phyloP scores from a whole-genome alignment of 176 grass and related monocot genomes.

The Eragrostis nindensis region DNA sequence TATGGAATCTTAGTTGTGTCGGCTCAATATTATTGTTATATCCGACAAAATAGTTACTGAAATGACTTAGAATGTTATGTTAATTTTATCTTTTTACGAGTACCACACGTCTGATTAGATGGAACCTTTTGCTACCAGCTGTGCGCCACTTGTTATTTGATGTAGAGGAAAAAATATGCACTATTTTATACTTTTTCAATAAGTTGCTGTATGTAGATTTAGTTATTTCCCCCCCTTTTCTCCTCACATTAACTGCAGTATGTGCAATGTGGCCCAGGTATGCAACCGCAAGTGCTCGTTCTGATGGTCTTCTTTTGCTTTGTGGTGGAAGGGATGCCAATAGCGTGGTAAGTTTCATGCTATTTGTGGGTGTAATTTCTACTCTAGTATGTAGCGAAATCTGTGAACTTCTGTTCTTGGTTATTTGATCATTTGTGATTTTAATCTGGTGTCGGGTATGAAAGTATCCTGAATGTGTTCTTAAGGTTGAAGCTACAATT shows the following conservation, averaged over 20 bases:
- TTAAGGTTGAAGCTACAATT: conserved; percentile 10
- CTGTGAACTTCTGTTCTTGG: not conserved
- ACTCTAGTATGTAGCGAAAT: not conserved
- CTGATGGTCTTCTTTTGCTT: conserved; percentile 95
- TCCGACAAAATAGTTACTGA: not conserved
- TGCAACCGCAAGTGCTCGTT: conserved; percentile 95
- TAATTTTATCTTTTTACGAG: conserved; percentile 22
- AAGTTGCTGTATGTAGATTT: conserved; percentile 25
- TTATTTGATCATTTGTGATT: conserved; percentile 11
- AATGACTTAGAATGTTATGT: conserved; percentile 10
- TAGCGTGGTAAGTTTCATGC: conserved; percentile 84
- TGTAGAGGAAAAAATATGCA: not conserved
- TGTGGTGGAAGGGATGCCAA: conserved; percentile 97
- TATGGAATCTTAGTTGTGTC: conserved; percentile 12
- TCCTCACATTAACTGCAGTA: conserved; percentile 26
- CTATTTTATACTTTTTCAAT: not conserved
- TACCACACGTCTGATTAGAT: not conserved
- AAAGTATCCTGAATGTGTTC: not conserved
- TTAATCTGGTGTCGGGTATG: conserved; percentile 14
- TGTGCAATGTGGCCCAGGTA: conserved; percentile 66
- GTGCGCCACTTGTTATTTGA: conserved; percentile 16
- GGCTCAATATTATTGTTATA: not conserved
- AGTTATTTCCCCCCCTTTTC: not conserved
- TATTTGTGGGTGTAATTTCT: conserved; percentile 8
- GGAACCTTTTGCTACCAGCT: conserved; percentile 22